A percentile compares a stretch with the other conserved stretches of the same genome.
phyloP scores from a whole-genome alignment of 1,284 basidiomycete genomes.

The Cutaneotrichosporon dermatis region DNA sequence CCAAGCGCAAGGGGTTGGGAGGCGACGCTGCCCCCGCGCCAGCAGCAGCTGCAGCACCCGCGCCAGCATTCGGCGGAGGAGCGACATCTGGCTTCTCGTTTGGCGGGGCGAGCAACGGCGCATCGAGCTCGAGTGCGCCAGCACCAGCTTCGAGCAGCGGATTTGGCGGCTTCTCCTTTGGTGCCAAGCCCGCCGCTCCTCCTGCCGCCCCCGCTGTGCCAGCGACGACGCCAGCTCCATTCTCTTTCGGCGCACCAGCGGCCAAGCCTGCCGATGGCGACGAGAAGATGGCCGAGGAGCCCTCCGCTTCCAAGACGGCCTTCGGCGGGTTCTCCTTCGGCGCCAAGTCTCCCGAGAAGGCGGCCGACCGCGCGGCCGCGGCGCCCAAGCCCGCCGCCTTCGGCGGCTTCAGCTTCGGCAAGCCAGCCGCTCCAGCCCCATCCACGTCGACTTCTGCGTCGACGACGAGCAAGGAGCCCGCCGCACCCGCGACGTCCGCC shows the following conservation, averaged over 20 bases:
- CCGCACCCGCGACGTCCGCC: background rate
- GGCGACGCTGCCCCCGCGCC: conserved; percentile 4
- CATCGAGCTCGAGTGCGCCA: conserved; percentile 4
- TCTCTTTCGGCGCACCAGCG: conserved; percentile 8
- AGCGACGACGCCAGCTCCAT: background rate
- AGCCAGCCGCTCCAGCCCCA: background rate
- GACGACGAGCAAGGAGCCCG: background rate
- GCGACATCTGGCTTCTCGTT: background rate
- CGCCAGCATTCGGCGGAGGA: too few relatives aligned
- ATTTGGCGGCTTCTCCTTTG: conserved; percentile 30
- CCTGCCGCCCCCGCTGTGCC: background rate
- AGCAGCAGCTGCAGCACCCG: background rate
- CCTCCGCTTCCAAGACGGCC: background rate
- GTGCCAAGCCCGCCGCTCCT: background rate
- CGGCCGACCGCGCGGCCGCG: too few relatives aligned
- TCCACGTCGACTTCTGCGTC: too few relatives aligned
- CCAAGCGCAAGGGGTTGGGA: conserved; percentile 41
- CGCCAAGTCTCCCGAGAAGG: background rate
- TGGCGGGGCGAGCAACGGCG: conserved; percentile 3
- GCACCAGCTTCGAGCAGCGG: conserved; percentile 12
- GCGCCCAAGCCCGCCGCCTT: conserved; percentile 9
- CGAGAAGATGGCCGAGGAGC: too few relatives aligned
- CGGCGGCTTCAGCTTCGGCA: conserved; percentile 25
- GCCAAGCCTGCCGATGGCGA: too few relatives aligned
- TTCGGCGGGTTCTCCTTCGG: conserved; percentile 28